Conservation (phyloP, 495 filamentous ascomycete genomes). For the Tricharina praecox region DNA sequence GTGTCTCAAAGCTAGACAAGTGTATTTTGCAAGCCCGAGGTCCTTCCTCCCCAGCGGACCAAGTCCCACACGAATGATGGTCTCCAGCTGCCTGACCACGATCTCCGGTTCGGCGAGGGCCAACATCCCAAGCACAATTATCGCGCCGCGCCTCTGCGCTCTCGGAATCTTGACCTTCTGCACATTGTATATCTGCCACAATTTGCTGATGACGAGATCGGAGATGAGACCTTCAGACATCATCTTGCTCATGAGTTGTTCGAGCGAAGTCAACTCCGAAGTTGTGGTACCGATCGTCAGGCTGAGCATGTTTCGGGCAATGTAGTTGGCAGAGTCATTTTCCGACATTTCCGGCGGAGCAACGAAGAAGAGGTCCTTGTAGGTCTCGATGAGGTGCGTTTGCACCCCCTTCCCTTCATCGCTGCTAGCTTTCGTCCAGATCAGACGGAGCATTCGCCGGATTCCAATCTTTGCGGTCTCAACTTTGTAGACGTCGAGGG, state of each 20-base stretch:
- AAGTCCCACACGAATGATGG: conserved; percentile 77
- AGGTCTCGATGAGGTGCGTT: conserved; percentile 90
- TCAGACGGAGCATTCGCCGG: conserved; percentile 80
- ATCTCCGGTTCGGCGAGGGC: conserved; percentile 84
- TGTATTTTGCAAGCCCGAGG: conserved; percentile 79
- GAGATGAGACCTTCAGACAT: conserved; percentile 81
- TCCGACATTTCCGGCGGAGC: conserved; percentile 69
- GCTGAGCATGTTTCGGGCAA: conserved; percentile 97
- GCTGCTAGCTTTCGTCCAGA: conserved; percentile 98
- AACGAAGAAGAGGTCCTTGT: conserved; percentile 88
- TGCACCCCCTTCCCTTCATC: conserved; percentile 98
- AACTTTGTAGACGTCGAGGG: conserved; percentile 86
- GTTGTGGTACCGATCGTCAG: conserved; percentile 87
- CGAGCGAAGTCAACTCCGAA: conserved; percentile 84
- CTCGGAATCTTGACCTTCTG: conserved; percentile 84
- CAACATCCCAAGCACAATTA: conserved; percentile 95
- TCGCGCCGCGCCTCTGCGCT: conserved; percentile 79
- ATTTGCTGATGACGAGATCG: conserved; percentile 70
- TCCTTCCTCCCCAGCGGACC: conserved; percentile 64
- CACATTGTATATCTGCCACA: conserved; percentile 95
- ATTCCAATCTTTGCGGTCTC: conserved; percentile 80
- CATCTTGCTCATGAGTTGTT: conserved; percentile 91
- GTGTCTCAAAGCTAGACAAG: conserved; percentile 75
- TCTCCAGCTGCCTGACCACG: conserved; percentile 82
- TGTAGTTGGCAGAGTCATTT: conserved; percentile 89